Evolutionary conservation across 75 land plant species (phyloP).

Genomic region (Pinus tabuliformis): DNA sequence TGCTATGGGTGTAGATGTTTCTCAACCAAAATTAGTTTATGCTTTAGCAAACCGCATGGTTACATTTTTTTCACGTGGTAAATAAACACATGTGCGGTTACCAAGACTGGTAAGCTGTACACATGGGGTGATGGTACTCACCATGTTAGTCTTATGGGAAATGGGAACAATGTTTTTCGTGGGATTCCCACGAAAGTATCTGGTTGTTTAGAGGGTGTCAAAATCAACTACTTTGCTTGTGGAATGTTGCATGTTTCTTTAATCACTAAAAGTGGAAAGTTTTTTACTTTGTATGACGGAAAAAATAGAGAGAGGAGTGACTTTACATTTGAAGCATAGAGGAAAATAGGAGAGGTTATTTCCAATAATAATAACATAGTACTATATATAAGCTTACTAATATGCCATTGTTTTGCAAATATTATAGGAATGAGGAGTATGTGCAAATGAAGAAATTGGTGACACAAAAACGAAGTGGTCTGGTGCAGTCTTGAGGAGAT

Average conservation of each 20-base stretch:
- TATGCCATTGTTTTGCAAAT: no score
- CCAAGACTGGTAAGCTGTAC: constrained; percentile 82
- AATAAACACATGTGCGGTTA: constrained; percentile 53
- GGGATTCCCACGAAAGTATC: constrained; percentile 82
- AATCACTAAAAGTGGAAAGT: constrained; percentile 71
- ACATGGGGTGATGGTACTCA: constrained; percentile 96
- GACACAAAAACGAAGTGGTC: no score
- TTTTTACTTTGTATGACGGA: constrained; percentile 96
- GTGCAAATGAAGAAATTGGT: no score
- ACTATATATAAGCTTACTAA: no score
- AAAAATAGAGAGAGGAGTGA: background rate
- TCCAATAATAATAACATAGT: no score
- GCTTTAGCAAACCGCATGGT: constrained; percentile 14
- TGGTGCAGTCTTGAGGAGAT: no score
- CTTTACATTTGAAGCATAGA: no score
- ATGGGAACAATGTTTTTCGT: constrained; percentile 83
- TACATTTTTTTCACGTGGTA: constrained; percentile 25
- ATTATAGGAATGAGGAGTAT: no score
- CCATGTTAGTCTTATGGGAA: constrained; percentile 70
- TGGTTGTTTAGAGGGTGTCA: constrained; percentile 69
- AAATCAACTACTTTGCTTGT: constrained; percentile 71
- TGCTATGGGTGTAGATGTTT: constrained; percentile 13
- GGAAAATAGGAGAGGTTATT: no score
- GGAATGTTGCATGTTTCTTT: constrained; percentile 93
- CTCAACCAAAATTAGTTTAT: constrained; percentile 22